Evolutionary conservation across 495 filamentous ascomycete species (phyloP), one percentile per base, ranked within the genome.

Genomic region (Oidiodendron maius): DNA sequence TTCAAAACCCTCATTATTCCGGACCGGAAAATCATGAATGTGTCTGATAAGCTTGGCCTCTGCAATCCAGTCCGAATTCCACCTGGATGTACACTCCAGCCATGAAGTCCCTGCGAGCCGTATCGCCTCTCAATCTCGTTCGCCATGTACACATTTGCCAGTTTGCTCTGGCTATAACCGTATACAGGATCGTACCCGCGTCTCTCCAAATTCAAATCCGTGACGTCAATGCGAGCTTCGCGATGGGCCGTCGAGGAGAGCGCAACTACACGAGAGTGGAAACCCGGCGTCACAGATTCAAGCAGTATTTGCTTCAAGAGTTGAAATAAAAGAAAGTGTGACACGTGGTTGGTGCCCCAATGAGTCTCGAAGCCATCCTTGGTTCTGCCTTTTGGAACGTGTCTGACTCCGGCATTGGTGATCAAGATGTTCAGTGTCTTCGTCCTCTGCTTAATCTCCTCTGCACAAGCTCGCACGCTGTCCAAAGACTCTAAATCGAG

Each of bases 341-440:
- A 81, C 42, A 89, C 61, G 60, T 89, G 77, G 55, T 90, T 90
- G 3, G 77, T 80, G 22, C 78, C 83, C 51, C 87, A 79, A 44
- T 85, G 80, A 26, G 80, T 68, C 55, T 89, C 83, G 57, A 78
- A 81, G 20, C 82, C 81, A 13, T 87, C 80, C 12, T 64, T 55
- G 3, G 81, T 82, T 1, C 48, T 54, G 0, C 65, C 69, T 3
- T 58, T 60, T 1, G 74, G 67, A 9, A 69, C 52, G 0, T 62
- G 74, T 73, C 81, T 76, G 43, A 78, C 66, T 25, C 81, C 78
- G 3, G 80, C 81, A 48, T 84, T 84, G 59, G 76, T 73, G 39
- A 83, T 66, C 5, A 87, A 63, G 25, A 72, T 50, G 45, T 83
- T 72, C 5, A 83, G 20, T 24, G 25, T n/a, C 23, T 56, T 10